A percentile compares a stretch with the other conserved stretches of the same genome.
phyloP scores from a whole-genome alignment of 306 rosid species.

The Citrullus colocynthis region DNA sequence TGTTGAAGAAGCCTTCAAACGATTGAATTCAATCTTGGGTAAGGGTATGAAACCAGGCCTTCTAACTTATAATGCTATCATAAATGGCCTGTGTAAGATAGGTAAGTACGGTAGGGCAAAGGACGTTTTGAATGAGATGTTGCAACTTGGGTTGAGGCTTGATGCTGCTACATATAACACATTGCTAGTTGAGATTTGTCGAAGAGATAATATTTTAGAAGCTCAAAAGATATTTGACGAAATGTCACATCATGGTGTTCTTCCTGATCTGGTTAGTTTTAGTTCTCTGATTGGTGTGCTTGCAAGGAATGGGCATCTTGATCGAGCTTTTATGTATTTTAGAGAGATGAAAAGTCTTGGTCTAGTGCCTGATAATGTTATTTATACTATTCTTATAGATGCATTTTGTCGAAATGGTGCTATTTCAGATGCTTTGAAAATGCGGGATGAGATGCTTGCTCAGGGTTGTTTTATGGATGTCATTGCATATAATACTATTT shows the following conservation, averaged over 20 bases:
- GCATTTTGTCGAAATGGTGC: conserved; percentile 60
- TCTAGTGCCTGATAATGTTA: conserved; percentile 69
- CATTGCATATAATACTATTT: conserved; percentile 55
- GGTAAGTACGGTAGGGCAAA: conserved; percentile 46
- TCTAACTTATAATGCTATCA: conserved; percentile 60
- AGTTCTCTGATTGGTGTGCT: conserved; percentile 54
- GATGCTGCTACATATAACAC: conserved; percentile 61
- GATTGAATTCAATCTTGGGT: conserved; percentile 28
- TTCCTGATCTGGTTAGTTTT: conserved; percentile 71
- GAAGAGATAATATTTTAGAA: conserved; percentile 42
- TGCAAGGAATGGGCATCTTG: conserved; percentile 47
- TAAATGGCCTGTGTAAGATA: conserved; percentile 66
- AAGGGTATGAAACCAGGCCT: conserved; percentile 57
- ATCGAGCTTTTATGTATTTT: conserved; percentile 44
- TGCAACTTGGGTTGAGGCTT: conserved; percentile 46
- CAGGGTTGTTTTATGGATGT: conserved; percentile 69
- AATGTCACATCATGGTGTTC: conserved; percentile 40
- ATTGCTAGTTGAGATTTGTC: conserved; percentile 56
- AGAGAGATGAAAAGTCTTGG: conserved; percentile 46
- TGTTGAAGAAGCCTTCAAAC: conserved; percentile 38
- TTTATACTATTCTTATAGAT: conserved; percentile 74
- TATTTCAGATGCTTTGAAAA: conserved; percentile 51
- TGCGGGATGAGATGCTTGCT: conserved; percentile 64
- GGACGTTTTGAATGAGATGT: conserved; percentile 45
- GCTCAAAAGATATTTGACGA: conserved; percentile 50